phyloP scores from a whole-genome alignment of 352 stramenopile species.

The Peronosclerospora sorghi region DNA sequence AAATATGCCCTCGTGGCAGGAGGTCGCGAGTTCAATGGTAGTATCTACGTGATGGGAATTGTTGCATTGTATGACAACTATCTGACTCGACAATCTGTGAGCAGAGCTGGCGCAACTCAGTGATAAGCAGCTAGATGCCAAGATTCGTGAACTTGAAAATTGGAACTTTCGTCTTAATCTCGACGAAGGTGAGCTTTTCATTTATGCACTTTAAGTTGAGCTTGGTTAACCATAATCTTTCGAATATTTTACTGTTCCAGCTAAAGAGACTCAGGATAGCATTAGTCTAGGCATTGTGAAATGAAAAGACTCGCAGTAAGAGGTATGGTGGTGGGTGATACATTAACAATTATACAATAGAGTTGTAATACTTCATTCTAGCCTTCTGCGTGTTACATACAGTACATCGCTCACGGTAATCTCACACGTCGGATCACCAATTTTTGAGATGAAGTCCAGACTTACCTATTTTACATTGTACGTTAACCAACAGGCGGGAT shows the following conservation, averaged over 20 bases:
- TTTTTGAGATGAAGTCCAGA: too few relatives aligned
- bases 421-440: too few relatives aligned
- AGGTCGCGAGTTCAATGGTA: constrained; percentile 39
- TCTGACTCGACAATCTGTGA: background rate
- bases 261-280: constrained; percentile 31
- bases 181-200: constrained; percentile 41
- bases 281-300: constrained; percentile 28
- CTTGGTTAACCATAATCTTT: background rate
- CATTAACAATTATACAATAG: too few relatives aligned
- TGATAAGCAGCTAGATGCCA: constrained; percentile 58
- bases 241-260: constrained; percentile 7
- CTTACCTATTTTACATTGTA: too few relatives aligned
- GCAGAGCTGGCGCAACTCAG: constrained; percentile 37
- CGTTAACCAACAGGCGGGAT: too few relatives aligned
- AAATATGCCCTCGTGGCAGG: constrained; percentile 15
- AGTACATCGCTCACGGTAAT: too few relatives aligned
- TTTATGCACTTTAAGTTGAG: background rate
- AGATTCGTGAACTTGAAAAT: constrained; percentile 71
- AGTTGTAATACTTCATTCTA: too few relatives aligned
- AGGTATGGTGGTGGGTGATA: too few relatives aligned
- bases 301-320: background rate
- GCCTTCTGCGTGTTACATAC: too few relatives aligned
- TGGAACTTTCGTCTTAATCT: constrained; percentile 75
- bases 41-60: too few relatives aligned
- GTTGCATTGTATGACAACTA: background rate